Percentiles rank a stretch among this genome's conserved stretches.
Conservation (phyloP, 1,284 basidiomycete genomes). For the Macrocystidia cucumis region DNA sequence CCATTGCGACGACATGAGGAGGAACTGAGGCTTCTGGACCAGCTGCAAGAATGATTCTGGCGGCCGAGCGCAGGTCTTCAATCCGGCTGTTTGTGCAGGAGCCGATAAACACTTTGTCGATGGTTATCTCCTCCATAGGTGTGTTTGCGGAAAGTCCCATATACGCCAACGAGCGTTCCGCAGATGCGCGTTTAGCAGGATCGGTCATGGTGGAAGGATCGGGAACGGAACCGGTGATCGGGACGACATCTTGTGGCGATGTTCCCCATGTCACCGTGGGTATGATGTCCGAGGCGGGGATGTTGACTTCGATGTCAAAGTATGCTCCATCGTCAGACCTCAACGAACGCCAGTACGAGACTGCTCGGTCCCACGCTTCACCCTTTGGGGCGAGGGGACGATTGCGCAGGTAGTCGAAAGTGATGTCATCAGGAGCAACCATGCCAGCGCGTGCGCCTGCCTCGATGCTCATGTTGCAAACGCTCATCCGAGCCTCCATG, state of each 20-base stretch:
- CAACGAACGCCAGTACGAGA: slow-evolving; percentile 85
- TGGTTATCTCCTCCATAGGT: slow-evolving; percentile 75
- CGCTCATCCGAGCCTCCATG: slow-evolving; percentile 96
- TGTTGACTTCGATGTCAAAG: slow-evolving; percentile 85
- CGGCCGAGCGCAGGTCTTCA: slow-evolving; percentile 90
- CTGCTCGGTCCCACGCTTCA: slow-evolving; percentile 85
- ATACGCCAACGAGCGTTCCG: slow-evolving; percentile 81
- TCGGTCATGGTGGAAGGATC: slow-evolving; percentile 69
- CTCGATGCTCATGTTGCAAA: slow-evolving; percentile 98
- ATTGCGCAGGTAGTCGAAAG: slow-evolving; percentile 82
- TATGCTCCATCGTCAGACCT: slow-evolving; percentile 83
- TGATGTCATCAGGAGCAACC: slow-evolving; percentile 91
- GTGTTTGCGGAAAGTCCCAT: slow-evolving; percentile 88
- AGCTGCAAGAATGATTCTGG: slow-evolving; percentile 71
- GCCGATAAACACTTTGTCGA: slow-evolving; percentile 96
- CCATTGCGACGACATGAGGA: slow-evolving; percentile 80
- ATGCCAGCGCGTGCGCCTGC: slow-evolving; percentile 93
- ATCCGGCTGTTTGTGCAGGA: slow-evolving; percentile 97
- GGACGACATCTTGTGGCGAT: slow-evolving; percentile 87
- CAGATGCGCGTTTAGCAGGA: slow-evolving; percentile 61
- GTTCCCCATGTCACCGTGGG: slow-evolving; percentile 98
- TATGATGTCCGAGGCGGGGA: slow-evolving; percentile 84
- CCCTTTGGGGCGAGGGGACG: slow-evolving; percentile 86
- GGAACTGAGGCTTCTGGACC: slow-evolving; percentile 79
- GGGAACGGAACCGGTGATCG: slow-evolving; percentile 84